Base-by-base conservation (phyloP, 1,284 basidiomycete species). In the Microbotryum silenes-acaulis region DNA sequence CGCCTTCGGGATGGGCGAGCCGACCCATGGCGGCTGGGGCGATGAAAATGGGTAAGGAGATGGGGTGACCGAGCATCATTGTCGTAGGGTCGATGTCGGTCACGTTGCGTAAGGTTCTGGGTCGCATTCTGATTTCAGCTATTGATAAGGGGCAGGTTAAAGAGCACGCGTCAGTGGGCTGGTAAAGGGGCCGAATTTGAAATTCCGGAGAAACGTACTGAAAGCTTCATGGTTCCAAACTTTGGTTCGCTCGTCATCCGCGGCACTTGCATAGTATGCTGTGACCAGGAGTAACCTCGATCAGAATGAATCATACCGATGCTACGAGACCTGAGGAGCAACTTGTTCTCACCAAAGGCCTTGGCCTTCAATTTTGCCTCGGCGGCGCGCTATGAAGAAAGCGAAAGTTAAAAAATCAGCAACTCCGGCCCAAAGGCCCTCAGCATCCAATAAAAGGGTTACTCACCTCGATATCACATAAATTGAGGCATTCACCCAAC, bases 1-100 rank as follows among this genome's bases (percentile, higher is more conserved):
- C 70, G 14, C 70, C 70, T 7, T 69, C 67, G 5, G 65, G 61
- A 46, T 71, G 65, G 2, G 66, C 70, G 14, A 71, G 48, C 1
- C 64, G 54, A 3, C 69, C 79, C 63, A 78, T 74, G 2, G 79
- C 79, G 0, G 81, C 89, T 9, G 88, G 90, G 51, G 85, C 85
- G 55, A 91, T 87, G 75, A 91, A 94, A 25, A 94, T 78, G 0
- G 90, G 91, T 61, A 91, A 81, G 1, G 82, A 79, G n/a, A 85
- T 85, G 61, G 79, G 79, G 74, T 81, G 82, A 4, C 89, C 89
- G 49, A 94, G 81, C 60, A 94, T 85, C 6, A 79, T 83, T 1
- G 88, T 90, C 0, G 85, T 85, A 6, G 86, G 81, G 75, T 92
- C 86, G 61, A 86, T 85, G 48, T 79, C 71, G 6, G 83, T 82